Evolutionary conservation across 1,284 basidiomycete species (phyloP), one percentile per base, ranked within the genome.

Genomic region (Trichosporon sp.): DNA sequence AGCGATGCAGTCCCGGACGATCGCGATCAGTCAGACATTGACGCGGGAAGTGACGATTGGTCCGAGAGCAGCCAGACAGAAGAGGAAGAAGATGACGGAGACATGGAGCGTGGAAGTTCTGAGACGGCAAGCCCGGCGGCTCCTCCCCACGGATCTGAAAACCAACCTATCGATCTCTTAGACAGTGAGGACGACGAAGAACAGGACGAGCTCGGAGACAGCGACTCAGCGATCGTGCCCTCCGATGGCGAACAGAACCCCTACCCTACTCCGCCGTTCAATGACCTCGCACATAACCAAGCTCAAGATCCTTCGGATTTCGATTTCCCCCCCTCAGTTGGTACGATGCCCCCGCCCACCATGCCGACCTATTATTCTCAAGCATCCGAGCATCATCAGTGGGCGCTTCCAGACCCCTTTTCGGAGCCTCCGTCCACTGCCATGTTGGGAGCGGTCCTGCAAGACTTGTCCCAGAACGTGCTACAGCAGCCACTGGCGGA

Each of bases 51-150:
- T n/a, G 38, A n/a, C 18, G 38, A 42, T 6, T 42, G 11, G 18
- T n/a, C 38, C 29, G 56, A 73, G 11, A 66, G 65, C 21, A 53
- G 70, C 23, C 65, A 67, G 34, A 34, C 34, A 42, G 51, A 62
- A 12, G 66, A 71, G 13, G 65, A 68, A 9, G 60, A 32, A 1
- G 65, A n/a, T 25, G 21, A 56, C 9, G 67, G 62, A 13, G 64
- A 34, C 12, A 9, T 42, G 4, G 38, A 42, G 5, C 3, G 38
- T 4, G 38, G 38, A 18, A 8, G 4, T 3, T n/a, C 18, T n/a
- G 38, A 42, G 38, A 38, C 35, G 27, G 7, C 29, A 60, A 12
- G 21, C 23, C n/a, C n/a, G n/a, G 51, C 6, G 12, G 27, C 9
- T 32, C 27, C 21, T 4, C 6, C 56, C 3, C 56, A 60, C 7